A percentile compares a stretch with the other conserved stretches of the same genome.
These are phyloP conservation scores for Amanita jacksonii DNA, from an alignment of 768 basidiomycete genomes.

Conservation along the genomic window DNA sequence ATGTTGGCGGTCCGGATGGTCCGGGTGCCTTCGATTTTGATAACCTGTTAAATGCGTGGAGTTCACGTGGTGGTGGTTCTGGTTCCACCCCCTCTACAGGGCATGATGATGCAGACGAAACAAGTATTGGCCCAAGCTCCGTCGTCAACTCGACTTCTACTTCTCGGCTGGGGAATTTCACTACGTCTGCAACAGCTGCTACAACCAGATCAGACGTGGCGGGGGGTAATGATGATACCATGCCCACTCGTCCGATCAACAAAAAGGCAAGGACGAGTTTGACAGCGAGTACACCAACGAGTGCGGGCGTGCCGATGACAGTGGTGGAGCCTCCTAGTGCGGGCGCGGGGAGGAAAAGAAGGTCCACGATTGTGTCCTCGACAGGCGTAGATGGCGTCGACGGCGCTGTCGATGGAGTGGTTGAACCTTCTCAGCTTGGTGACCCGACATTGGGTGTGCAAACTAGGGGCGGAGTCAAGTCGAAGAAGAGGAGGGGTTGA, in stretches of 20 bases:
- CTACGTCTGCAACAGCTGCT: too few relatives aligned
- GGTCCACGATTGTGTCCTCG: constrained; percentile 3
- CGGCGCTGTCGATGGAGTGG: constrained; percentile 2
- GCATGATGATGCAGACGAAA: too few relatives aligned
- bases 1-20: too few relatives aligned
- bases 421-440: background rate
- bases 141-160: too few relatives aligned
- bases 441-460: background rate
- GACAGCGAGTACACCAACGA: constrained; percentile 7
- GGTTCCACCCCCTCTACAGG: background rate
- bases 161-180: too few relatives aligned
- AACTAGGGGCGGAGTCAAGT: background rate
- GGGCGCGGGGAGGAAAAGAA: constrained; percentile 13
- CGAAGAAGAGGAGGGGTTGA: constrained; percentile 1
- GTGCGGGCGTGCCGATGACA: constrained; percentile 15
- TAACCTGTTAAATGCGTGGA: constrained; percentile 9
- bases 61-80: constrained; percentile 1
- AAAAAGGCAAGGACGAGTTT: constrained; percentile 9
- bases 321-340: constrained; percentile 12
- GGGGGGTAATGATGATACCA: constrained; percentile 9
- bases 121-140: too few relatives aligned
- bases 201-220: constrained; percentile 1
- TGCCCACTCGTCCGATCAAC: constrained; percentile 11
- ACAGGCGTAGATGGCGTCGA: background rate
- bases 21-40: constrained; percentile 1